Conservation (phyloP, 2,329 filamentous ascomycete genomes). For the Trichophyton benhamiae region DNA sequence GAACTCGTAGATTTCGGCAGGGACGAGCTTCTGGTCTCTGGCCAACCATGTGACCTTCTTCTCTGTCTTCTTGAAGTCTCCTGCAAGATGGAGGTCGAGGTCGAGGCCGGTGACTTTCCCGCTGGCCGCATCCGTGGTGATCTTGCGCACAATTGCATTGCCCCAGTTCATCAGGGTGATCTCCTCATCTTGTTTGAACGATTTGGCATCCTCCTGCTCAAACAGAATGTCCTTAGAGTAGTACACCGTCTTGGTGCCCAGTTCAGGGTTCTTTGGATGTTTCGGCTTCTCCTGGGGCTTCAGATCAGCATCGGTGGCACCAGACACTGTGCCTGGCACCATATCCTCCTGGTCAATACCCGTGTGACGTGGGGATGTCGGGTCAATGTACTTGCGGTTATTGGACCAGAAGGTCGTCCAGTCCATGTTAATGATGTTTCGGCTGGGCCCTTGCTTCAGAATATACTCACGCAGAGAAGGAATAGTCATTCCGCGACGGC, state of each 20-base stretch:
- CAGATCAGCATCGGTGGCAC: slow-evolving; percentile 28
- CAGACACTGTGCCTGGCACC: slow-evolving; percentile 38
- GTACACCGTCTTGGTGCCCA: slow-evolving; percentile 23
- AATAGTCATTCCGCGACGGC: slow-evolving; percentile 27
- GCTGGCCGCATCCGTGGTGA: slow-evolving; percentile 36
- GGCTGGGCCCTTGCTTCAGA: slow-evolving; percentile 29
- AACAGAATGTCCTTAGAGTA: slow-evolving; percentile 21
- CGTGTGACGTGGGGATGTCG: slow-evolving; percentile 27
- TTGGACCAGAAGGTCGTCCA: slow-evolving; percentile 32
- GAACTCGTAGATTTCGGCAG: slow-evolving; percentile 82
- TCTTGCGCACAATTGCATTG: slow-evolving; percentile 40
- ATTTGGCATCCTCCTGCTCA: slow-evolving; percentile 23
- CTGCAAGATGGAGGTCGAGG: slow-evolving; percentile 77
- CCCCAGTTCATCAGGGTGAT: slow-evolving; percentile 55
- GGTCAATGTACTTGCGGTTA: slow-evolving; percentile 68
- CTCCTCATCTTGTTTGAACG: slow-evolving; percentile 23
- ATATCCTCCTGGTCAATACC: slow-evolving; percentile 19
- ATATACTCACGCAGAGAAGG: slow-evolving; percentile 28
- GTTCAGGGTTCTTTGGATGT: slow-evolving; percentile 22
- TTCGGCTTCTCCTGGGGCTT: slow-evolving; percentile 38
- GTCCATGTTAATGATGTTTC: slow-evolving; percentile 31
- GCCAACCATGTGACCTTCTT: slow-evolving; percentile 97
- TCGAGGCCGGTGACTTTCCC: slow-evolving; percentile 57
- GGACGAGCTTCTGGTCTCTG: slow-evolving; percentile 61
- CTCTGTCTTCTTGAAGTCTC: slow-evolving; percentile 86